phyloP scores from a whole-genome alignment of 2,329 filamentous ascomycete genomes.

The Dactylellina parvicollis region DNA sequence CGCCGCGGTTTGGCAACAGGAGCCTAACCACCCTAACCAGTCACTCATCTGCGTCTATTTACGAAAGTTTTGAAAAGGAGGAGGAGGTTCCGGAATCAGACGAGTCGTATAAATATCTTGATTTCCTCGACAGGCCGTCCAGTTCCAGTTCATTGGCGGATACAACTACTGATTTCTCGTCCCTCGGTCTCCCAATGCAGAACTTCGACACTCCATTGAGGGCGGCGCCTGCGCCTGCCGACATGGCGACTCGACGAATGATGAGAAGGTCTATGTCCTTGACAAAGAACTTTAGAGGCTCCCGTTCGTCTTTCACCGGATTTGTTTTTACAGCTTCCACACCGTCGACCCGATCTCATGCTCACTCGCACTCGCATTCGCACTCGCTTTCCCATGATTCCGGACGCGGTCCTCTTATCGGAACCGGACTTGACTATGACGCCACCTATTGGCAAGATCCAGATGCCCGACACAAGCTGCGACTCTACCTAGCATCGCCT shows the following conservation, averaged over 20 bases:
- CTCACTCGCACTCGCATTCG: conserved; percentile 41
- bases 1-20: conserved; percentile 61
- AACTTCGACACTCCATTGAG: conserved; percentile 46
- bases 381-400: conserved; percentile 41
- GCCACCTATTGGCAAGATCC: conserved; percentile 90
- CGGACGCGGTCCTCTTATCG: conserved; percentile 11
- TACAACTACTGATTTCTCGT: conserved; percentile 55
- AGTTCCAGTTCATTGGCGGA: conserved; percentile 57
- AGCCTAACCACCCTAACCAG: conserved; percentile 60
- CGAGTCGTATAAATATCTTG: conserved; percentile 54
- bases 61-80: conserved; percentile 53
- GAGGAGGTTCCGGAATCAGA: conserved; percentile 31
- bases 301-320: conserved; percentile 47
- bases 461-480: conserved; percentile 84
- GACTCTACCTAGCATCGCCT: conserved; percentile 84
- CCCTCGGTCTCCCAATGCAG: conserved; percentile 52
- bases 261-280: conserved; percentile 53
- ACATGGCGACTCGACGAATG: conserved; percentile 35
- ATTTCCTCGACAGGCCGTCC: conserved; percentile 57
- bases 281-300: conserved; percentile 50
- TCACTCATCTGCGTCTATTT: conserved; percentile 56
- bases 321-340: conserved; percentile 52
- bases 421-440: conserved; percentile 72
- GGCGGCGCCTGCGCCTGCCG: conserved; percentile 33
- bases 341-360: conserved; percentile 34